A percentile compares a stretch with the other conserved stretches of the same genome.
These are phyloP conservation scores for Erigeron philadelphicus DNA, from an alignment of 140 eudicot genomes.

Conservation along the genomic window DNA sequence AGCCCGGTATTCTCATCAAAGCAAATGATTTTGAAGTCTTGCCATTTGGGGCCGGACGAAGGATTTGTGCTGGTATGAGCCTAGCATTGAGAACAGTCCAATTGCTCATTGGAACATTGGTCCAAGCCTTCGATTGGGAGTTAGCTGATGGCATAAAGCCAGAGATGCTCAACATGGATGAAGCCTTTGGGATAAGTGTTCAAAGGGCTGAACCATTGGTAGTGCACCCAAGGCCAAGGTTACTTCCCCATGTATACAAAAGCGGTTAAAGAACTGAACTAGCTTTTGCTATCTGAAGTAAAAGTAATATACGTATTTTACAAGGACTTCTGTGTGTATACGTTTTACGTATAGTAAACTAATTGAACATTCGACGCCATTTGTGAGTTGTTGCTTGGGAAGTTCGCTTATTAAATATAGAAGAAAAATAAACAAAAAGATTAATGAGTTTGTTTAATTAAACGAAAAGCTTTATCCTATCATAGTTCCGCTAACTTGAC, in stretches of 20 bases:
- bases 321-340: too few relatives aligned
- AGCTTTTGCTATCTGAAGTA: too few relatives aligned
- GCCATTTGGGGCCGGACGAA: constrained; percentile 83
- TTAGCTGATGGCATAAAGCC: constrained; percentile 38
- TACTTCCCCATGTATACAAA: constrained; percentile 39
- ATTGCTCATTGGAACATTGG: constrained; percentile 54
- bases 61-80: constrained; percentile 85
- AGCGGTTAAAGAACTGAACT: constrained; percentile 4
- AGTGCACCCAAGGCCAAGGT: constrained; percentile 61
- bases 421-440: too few relatives aligned
- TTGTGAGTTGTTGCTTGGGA: too few relatives aligned
- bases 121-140: constrained; percentile 65
- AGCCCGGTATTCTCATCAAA: constrained; percentile 42
- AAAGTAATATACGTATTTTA: too few relatives aligned
- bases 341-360: too few relatives aligned
- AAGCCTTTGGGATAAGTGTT: constrained; percentile 70
- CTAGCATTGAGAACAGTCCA: constrained; percentile 79
- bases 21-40: constrained; percentile 73
- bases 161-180: constrained; percentile 61
- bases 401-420: too few relatives aligned
- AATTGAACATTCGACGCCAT: too few relatives aligned
- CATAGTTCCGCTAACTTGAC: too few relatives aligned
- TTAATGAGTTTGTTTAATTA: too few relatives aligned
- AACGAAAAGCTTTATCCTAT: too few relatives aligned
- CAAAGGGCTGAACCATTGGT: constrained; percentile 64